phyloP scores from a whole-genome alignment of 306 rosid genomes.

The Hylodesmum podocarpum region DNA sequence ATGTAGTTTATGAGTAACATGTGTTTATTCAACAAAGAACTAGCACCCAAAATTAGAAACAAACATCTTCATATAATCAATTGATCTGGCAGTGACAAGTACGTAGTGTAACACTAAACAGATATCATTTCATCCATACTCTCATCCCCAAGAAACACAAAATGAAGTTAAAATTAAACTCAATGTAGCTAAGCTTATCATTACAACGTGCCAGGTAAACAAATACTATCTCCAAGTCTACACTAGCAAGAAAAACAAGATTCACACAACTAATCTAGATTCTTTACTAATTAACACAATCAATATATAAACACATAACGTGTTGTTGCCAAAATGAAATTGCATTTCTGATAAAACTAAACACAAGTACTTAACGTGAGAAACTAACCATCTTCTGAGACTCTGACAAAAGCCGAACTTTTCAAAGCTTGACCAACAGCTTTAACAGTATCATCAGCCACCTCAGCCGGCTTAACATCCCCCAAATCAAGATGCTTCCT shows the following conservation, averaged over 20 bases:
- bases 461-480: slow-evolving; percentile 46
- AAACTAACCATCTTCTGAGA: slow-evolving; percentile 83
- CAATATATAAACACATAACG: neutral
- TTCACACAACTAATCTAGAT: neutral
- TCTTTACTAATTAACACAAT: neutral
- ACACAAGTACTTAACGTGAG: neutral
- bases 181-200: neutral
- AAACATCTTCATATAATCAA: neutral
- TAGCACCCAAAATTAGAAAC: neutral
- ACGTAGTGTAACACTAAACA: neutral
- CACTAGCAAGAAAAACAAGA: neutral
- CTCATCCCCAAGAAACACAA: neutral
- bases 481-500: slow-evolving; percentile 69
- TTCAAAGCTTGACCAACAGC: slow-evolving; percentile 80
- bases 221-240: neutral
- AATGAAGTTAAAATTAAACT: neutral
- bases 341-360: neutral
- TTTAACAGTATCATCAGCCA: slow-evolving; percentile 55
- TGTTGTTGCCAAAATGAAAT: neutral
- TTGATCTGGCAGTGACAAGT: neutral
- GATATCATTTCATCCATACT: neutral
- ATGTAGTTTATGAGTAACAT: neutral
- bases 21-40: neutral
- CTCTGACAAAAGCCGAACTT: slow-evolving; percentile 52
- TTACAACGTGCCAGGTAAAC: neutral